phyloP scores from a whole-genome alignment of 139 green algal species.

The Parachlorella kessleri region DNA sequence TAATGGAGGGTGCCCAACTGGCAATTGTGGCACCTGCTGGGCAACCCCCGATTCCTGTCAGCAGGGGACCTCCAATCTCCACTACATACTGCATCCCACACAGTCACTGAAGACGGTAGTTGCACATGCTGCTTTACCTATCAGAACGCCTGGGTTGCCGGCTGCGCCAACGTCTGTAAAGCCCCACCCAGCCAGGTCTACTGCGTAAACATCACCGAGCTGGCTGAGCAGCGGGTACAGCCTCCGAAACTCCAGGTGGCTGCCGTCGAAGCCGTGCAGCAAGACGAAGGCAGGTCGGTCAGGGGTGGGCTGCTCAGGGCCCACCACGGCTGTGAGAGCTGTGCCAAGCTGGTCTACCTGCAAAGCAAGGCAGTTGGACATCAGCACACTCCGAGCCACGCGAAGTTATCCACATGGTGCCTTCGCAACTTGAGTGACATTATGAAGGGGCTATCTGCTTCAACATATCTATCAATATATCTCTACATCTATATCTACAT shows the following conservation, averaged over 20 bases:
- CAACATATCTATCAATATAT: too few species aligned
- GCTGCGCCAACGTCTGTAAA: constrained; percentile 47
- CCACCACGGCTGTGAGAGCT: constrained; percentile 47
- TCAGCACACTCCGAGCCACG: too few species aligned
- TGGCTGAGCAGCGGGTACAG: constrained; percentile 74
- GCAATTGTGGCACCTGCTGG: too few species aligned
- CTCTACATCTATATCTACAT: too few species aligned
- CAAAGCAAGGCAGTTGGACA: not conserved
- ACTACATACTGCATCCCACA: too few species aligned
- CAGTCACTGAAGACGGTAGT: too few species aligned
- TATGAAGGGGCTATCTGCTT: too few species aligned
- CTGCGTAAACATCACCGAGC: constrained; percentile 48
- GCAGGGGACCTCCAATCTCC: too few species aligned
- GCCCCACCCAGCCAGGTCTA: constrained; percentile 83
- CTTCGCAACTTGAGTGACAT: too few species aligned
- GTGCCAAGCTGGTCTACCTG: constrained; percentile 6
- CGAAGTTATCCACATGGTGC: too few species aligned
- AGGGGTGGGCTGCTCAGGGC: constrained; percentile 7
- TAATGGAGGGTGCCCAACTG: too few species aligned
- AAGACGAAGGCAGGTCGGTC: constrained; percentile 70
- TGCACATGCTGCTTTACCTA: not conserved
- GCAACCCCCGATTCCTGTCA: too few species aligned
- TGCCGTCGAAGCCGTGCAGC: constrained; percentile 90
- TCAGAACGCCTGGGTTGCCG: not conserved
- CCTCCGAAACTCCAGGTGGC: constrained; percentile 85